phyloP scores from a whole-genome alignment of 176 grass and related monocot genomes.

The Alloteropsis semialata region DNA sequence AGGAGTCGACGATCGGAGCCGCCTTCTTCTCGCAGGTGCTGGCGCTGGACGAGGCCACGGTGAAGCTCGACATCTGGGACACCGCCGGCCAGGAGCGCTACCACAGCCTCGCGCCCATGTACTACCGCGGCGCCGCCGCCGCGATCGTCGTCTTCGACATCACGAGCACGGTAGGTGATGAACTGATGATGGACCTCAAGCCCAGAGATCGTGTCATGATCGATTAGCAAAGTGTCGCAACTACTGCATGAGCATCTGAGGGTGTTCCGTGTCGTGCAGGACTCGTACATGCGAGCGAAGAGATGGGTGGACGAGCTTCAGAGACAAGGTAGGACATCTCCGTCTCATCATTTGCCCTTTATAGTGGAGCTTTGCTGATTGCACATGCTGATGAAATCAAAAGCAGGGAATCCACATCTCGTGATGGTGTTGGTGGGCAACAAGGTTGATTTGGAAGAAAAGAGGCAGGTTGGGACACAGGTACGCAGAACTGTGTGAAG shows the following conservation, averaged over 20 bases:
- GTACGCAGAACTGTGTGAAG: not conserved
- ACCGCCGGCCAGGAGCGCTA: conserved; percentile 80
- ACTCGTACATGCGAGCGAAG: conserved; percentile 56
- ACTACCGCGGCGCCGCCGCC: conserved; percentile 69
- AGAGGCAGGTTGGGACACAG: conserved; percentile 56
- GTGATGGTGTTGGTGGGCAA: conserved; percentile 75
- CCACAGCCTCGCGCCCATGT: conserved; percentile 86
- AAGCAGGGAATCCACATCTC: conserved; percentile 61
- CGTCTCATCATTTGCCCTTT: not conserved
- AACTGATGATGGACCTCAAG: too few species aligned
- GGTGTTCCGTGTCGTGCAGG: conserved; percentile 13
- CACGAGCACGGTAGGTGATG: conserved; percentile 42
- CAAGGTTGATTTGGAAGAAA: conserved; percentile 69
- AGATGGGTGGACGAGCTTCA: conserved; percentile 68
- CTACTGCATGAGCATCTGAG: not conserved
- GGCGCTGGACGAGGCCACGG: conserved; percentile 41
- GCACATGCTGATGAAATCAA: not conserved
- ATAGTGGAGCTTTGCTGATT: not conserved
- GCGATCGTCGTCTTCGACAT: conserved; percentile 85
- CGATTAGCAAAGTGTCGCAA: too few species aligned
- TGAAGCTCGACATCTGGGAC: conserved; percentile 87
- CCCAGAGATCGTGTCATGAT: too few species aligned
- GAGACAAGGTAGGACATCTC: conserved; percentile 37
- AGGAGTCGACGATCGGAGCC: conserved; percentile 86
- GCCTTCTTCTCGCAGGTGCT: conserved; percentile 85